phyloP scores from a whole-genome alignment of 768 basidiomycete species.

The Mycena galopus region DNA sequence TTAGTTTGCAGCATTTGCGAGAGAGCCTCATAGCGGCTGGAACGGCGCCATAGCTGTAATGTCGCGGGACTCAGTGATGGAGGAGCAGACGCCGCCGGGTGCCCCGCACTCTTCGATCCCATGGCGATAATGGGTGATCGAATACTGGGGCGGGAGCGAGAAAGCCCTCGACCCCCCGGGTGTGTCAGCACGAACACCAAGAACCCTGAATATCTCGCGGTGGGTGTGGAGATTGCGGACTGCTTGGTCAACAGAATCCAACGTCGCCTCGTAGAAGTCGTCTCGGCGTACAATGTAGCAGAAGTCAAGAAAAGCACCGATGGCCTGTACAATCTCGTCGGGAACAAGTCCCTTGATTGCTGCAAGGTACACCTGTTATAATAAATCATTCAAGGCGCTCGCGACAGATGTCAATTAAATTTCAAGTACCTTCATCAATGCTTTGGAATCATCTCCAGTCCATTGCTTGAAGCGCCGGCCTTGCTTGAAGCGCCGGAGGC shows the following conservation, averaged over 20 bases:
- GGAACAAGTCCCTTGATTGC: conserved; percentile 39
- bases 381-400: too few species aligned
- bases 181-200: conserved; percentile 21
- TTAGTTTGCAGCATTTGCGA: too few species aligned
- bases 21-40: too few species aligned
- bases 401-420: too few species aligned
- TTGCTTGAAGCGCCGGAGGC: conserved; percentile 37
- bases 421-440: conserved; percentile 42
- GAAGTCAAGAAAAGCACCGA: conserved; percentile 40
- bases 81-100: too few species aligned
- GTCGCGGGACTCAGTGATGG: too few species aligned
- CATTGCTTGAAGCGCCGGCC: conserved; percentile 41
- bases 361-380: conserved; percentile 39
- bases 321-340: conserved; percentile 27
- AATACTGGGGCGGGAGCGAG: conserved; percentile 44
- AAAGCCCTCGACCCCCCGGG: too few species aligned
- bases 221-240: background rate
- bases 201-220: conserved; percentile 8
- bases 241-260: background rate
- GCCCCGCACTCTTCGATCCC: too few species aligned
- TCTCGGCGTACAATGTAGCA: conserved; percentile 40
- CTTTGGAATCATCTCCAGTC: conserved; percentile 47
- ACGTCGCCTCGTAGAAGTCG: conserved; percentile 18
- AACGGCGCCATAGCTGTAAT: too few species aligned
- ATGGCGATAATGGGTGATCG: conserved; percentile 42